Base-by-base conservation (phyloP, 169 alveolate genomes). In the Eimeria praecox region DNA sequence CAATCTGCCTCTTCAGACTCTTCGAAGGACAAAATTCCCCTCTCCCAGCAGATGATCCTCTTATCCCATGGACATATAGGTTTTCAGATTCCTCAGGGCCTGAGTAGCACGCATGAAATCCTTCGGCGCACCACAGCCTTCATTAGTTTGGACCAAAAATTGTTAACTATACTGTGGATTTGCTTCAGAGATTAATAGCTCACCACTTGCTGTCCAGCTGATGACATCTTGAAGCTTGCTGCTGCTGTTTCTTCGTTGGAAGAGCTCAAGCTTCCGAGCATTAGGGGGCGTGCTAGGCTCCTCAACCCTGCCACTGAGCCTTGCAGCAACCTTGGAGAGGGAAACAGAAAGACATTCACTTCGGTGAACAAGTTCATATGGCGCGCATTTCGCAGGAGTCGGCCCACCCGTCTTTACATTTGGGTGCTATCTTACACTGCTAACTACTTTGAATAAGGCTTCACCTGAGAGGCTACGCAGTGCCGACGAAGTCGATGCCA, bases 191-290 rank as follows among this genome's bases (percentile, higher is more conserved):
- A 49, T 35, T 33, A 49, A 22, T 18, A 12, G 42, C 93, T 10
- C 64, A 86, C 93, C 80, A 20, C 82, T 59, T 46, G 59, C 9
- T 22, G 92, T 54, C 78, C 92, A 38, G 3, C 40, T 33, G 9
- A 86, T 59, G 44, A 59, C 22, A 20, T 86, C 93, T 35, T 86
- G 93, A 59, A 86, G 40, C 27, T 54, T 46, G 77, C 64, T 38
- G 82, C 93, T 86, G 80, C 56, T 38, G 80, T 86, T 86, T 38
- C 93, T 46, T 62, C 93, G 69, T 59, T 59, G 93, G 40, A 38
- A 86, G 27, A 86, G 82, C 42, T 86, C 93, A n/a, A 86, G 80
- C 82, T 40, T 86, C 33, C 80, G 69, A 33, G 82, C 59, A 33
- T 35, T 86, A 40, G 82, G 52, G 44, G 80, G 64, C 62, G 35